Evolutionary conservation across 108 stramenopile genomes (phyloP), one percentile per base, ranked within the genome.

Genomic region (Skeletonema tropicum): DNA sequence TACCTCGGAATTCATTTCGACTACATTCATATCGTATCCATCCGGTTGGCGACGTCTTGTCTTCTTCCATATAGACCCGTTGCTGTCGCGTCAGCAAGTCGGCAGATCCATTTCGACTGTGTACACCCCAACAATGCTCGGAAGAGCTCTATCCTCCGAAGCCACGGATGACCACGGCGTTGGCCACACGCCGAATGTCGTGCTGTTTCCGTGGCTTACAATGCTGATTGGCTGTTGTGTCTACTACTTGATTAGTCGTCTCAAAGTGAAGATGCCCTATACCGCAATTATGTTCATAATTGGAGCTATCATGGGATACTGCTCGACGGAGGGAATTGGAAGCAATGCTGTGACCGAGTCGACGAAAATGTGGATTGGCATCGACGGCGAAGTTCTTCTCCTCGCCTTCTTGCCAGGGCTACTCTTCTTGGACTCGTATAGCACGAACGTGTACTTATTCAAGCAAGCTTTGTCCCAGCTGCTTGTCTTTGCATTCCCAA

Each of bases 321-420:
- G 35, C n/a, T 45, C 69, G 5, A 46, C 7, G 19, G 61, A 63
- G 12, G 38, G 14, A 11, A 12, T 23, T 30, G 29, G 17, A 3
- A 45, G 55, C 60, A 84, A 81, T 72, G 72, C 67, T 19, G 61
- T 92, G 30, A 68, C 65, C 36, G 60, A 64, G 14, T 88, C 86
- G 29, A 69, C 91, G 3, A 7, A 41, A 15, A 46, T 71, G 36
- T 97, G 96, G 94, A 62, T 65, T 6, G 32, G 57, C 12, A 93
- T 94, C 62, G 72, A 94, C 68, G 70, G 85, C 26, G 85, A 95
- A 38, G 77, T 96, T 6, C 57, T 98, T 48, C 71, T 98, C 14
- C 71, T 92, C 9, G 82, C 90, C 7, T 98, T 98, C 72, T 79
- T 98, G n/a, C 97, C 97, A 11, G 88, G 95, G 31, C 81, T 98